Percentiles rank a stretch among this genome's conserved stretches.
These are phyloP conservation scores for Aspergillus bridgeri DNA, from an alignment of 495 filamentous ascomycete genomes.

Conservation along the genomic window DNA sequence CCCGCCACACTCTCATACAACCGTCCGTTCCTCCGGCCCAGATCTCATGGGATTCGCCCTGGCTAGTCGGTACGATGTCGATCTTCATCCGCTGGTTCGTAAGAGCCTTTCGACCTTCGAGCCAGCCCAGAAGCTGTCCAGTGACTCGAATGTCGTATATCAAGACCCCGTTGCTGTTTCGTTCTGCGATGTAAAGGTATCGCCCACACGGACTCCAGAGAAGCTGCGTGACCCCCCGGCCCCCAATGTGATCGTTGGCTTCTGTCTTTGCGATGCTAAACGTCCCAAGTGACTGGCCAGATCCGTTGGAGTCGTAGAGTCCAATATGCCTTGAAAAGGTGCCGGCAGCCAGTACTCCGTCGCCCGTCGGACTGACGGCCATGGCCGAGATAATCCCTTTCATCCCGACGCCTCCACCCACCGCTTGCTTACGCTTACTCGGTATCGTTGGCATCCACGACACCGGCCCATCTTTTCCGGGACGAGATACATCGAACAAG, in stretches of 20 bases:
- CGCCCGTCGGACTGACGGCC: slow-evolving; percentile 40
- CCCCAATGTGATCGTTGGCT: slow-evolving; percentile 47
- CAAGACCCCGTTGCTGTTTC: slow-evolving; percentile 66
- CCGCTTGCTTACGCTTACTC: slow-evolving; percentile 65
- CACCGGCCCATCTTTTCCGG: slow-evolving; percentile 59
- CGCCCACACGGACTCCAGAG: slow-evolving; percentile 81
- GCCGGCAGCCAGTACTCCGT: slow-evolving; percentile 71
- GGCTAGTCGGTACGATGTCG: slow-evolving; percentile 53
- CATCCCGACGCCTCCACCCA: slow-evolving; percentile 73
- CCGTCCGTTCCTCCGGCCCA: slow-evolving; percentile 88
- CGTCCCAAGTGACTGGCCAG: slow-evolving; percentile 63
- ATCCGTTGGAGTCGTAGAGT: slow-evolving; percentile 67
- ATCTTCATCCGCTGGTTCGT: slow-evolving; percentile 79
- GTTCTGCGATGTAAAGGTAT: slow-evolving; percentile 85
- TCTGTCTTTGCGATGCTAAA: slow-evolving; percentile 51
- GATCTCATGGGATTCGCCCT: slow-evolving; percentile 61
- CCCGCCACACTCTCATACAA: slow-evolving; percentile 69
- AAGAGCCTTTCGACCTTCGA: slow-evolving; percentile 64
- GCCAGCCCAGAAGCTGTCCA: slow-evolving; percentile 62
- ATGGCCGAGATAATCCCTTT: slow-evolving; percentile 77
- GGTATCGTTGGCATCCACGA: slow-evolving; percentile 66
- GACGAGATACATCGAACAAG: slow-evolving; percentile 70
- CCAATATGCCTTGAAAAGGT: slow-evolving; percentile 75
- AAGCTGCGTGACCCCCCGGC: slow-evolving; percentile 70
- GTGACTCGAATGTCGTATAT: slow-evolving; percentile 83